phyloP scores from a whole-genome alignment of 345 rosid genomes.

The Euphorbia lathyris region DNA sequence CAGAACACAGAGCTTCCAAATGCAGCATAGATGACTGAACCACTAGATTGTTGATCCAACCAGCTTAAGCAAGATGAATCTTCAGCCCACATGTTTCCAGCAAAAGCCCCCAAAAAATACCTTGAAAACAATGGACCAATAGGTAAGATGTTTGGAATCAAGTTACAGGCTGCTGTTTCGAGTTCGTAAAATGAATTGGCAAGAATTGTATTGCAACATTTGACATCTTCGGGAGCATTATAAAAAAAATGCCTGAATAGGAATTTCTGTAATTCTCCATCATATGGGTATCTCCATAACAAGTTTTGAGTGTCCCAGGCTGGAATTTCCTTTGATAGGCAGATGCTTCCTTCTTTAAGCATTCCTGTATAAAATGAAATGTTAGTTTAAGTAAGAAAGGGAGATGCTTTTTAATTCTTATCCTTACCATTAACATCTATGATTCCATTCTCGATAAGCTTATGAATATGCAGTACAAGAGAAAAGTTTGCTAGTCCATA shows the following conservation, averaged over 20 bases:
- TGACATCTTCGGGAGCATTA: not conserved
- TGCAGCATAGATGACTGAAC: conserved; percentile 46
- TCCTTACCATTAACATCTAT: conserved; percentile 25
- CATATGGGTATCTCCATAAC: conserved; percentile 18
- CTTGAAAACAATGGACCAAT: conserved; percentile 32
- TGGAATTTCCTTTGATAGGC: conserved; percentile 14
- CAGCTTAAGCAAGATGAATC: conserved; percentile 35
- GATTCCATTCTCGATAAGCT: conserved; percentile 21
- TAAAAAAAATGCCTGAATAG: not conserved
- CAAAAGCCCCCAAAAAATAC: not conserved
- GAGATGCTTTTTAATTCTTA: not conserved
- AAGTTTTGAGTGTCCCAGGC: conserved; percentile 14
- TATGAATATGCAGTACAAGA: conserved; percentile 3
- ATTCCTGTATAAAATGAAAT: conserved; percentile 17
- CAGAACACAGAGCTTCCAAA: conserved; percentile 35
- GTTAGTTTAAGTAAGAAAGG: not conserved
- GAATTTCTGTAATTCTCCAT: not conserved
- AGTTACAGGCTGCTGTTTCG: conserved; percentile 18
- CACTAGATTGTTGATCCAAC: conserved; percentile 37
- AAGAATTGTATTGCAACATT: conserved; percentile 17
- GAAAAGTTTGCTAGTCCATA: conserved; percentile 11
- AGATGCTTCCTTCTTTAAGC: conserved; percentile 10
- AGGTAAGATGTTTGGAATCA: conserved; percentile 23
- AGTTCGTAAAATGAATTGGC: conserved; percentile 31
- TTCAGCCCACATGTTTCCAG: conserved; percentile 29